Base-by-base conservation (phyloP, 805 yeast genomes). In the Metschnikowia cerradonensis region DNA sequence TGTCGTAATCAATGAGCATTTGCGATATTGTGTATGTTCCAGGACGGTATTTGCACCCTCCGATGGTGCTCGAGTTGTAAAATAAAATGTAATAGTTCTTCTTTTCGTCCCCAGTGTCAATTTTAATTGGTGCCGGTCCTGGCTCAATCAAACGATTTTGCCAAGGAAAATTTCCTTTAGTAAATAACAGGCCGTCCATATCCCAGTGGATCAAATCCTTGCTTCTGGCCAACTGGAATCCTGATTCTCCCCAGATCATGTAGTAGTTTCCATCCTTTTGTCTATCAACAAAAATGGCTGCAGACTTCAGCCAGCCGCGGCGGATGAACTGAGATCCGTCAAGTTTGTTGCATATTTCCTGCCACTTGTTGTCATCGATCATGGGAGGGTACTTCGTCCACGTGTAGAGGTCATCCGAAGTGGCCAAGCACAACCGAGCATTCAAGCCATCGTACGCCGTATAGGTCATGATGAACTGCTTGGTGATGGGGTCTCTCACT, bases 191-290 rank as follows among this genome's bases (percentile, higher is more conserved):
- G 4, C 48, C 38, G 35, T 55, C 55, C 47, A 57, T 61, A 43
- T 60, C 56, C 77, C 77, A 73, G 48, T 67, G 50, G n/a, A 65
- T 53, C 50, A 72, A 53, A 50, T 73, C 75, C 30, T 55, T 56
- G 8, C 72, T 66, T 30, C 56, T 62, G 3, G 76, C 76, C 53
- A 73, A 60, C 52, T 70, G 67, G 49, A 73, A 63, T 34, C 66
- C 65, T 10, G 68, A 62, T 55, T 73, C 77, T 20, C 77, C 77
- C 74, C 75, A 73, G 20, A 73, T 64, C 77, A 73, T 73, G 53
- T 71, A 70, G 52, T 67, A 72, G 36, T 62, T 60, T 3, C 75
- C 75, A 52, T 70, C 71, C 15, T 52, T 51, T 44, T 61, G 60
- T 32, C 47, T 40, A 37, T 72, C 72, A 6, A 64, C 64, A 51